Evolutionary conservation across 2,329 filamentous ascomycete genomes (phyloP), one percentile per base, ranked within the genome.

Genomic region (Scytalidium sp.): DNA sequence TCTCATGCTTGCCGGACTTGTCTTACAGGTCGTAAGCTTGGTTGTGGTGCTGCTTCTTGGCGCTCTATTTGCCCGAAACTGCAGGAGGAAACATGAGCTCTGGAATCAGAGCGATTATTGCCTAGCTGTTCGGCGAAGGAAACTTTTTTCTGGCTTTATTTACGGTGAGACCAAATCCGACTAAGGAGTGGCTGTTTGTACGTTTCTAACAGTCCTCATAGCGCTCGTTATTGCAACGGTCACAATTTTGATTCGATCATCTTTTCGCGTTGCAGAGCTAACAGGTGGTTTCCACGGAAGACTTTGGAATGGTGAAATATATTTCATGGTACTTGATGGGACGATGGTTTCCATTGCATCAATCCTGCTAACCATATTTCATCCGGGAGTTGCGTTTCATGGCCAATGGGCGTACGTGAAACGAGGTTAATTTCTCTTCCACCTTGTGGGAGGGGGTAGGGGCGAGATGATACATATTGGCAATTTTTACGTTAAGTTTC

Each of bases 201-300:
- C 17, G 5, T 9, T 36, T 10, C 32, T 36, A n/a, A 36, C 17
- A 9, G 4, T 7, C 13, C 10, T 36, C 19, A n/a, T 21, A 56
- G 67, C 57, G 15, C 65, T 81, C 22, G 59, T 67, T 1, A 56
- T 79, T 3, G 73, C 78, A 0, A 82, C 78, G 15, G 41, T 83
- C 2, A 72, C 70, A 43, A 79, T 85, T 56, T 74, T 83, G 46
- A 73, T 78, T 17, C 69, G 81, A 15, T 80, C 74, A 32, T 71
- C 76, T 19, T 84, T 78, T 57, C 75, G 81, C 43, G 76, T 81
- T 15, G 75, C 75, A 1, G 81, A 84, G 64, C 63, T 84, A 49
- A 73, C 70, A 43, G 68, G 76, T 27, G 80, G 81, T 3, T 84
- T 77, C 67, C 59, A 56, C 10, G 76, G 78, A 1, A 59, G 67